Evolutionary conservation across 768 basidiomycete genomes (phyloP), one percentile per base, ranked within the genome.

Genomic region (Tylopilus balloui): DNA sequence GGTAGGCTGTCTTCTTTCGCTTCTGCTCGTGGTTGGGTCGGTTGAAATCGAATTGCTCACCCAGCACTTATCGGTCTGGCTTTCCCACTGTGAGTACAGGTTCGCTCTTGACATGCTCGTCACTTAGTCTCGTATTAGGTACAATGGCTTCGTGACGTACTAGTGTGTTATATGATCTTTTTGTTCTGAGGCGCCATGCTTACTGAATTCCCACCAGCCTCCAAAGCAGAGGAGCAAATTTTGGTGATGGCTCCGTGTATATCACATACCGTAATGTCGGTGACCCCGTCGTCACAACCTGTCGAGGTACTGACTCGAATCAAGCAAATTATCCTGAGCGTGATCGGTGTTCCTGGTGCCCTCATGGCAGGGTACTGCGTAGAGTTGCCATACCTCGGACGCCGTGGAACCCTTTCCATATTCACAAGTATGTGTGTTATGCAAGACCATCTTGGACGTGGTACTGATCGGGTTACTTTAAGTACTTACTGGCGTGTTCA

Each of bases 51-150:
- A 37, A 13, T 27, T 28, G 6, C 20, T 55, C 10, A 53, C 53
- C 19, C 23, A 86, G 86, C 79, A 2, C 71, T 89, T 36, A 89
- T 90, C 50, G 88, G 87, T 7, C 74, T 89, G 13, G 86, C 86
- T 3, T 88, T 83, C 54, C 85, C 87, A 14, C 65, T 89, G 71
- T 83, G 54, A 64, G 74, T 62, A 3, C 23, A 28, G 3, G 19
- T 29, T 29, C 11, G 6, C 35, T 17, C 9, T 1, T 23, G 19
- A n/a, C 24, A 3, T 40, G 11, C 13, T 39, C 7, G 6, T 4
- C 51, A 11, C 40, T 59, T 15, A 45, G 8, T 17, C n/a, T 45
- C 20, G 3, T 19, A 17, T 13, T 40, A 76, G 75, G 31, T 77
- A 80, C 55, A 76, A 80, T 61, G 71, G 69, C 45, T 77, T 78